phyloP scores from a whole-genome alignment of 2,329 filamentous ascomycete species.

The Cercospora brassicicola region DNA sequence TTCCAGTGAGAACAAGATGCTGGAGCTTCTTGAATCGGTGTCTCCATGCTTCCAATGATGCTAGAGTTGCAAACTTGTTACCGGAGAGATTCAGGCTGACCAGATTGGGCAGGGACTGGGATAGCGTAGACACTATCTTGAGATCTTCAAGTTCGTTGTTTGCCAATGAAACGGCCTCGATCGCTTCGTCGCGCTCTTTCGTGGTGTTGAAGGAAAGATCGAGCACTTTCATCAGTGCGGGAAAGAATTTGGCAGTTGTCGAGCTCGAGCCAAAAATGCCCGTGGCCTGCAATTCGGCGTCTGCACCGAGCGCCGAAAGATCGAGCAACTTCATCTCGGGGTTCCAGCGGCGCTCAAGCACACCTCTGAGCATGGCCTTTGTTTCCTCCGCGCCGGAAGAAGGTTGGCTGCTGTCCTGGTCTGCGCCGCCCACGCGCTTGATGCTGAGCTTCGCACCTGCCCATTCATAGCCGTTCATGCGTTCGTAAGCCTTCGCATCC shows the following conservation, averaged over 20 bases:
- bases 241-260: conserved; percentile 83
- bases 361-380: conserved; percentile 61
- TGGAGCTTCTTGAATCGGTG: conserved; percentile 76
- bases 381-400: conserved; percentile 57
- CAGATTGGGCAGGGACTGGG: conserved; percentile 78
- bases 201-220: conserved; percentile 71
- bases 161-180: conserved; percentile 78
- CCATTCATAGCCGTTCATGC: conserved; percentile 46
- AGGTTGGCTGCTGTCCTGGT: conserved; percentile 15
- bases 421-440: conserved; percentile 32
- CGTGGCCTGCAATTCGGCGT: conserved; percentile 69
- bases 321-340: conserved; percentile 72
- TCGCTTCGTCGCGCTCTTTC: conserved; percentile 71
- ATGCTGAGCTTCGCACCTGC: conserved; percentile 43
- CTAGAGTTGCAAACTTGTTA: conserved; percentile 71
- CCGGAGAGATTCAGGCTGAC: conserved; percentile 85
- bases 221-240: conserved; percentile 84
- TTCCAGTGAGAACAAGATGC: conserved; percentile 75
- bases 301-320: conserved; percentile 73
- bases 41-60: conserved; percentile 72
- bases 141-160: conserved; percentile 77
- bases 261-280: conserved; percentile 73
- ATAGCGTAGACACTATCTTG: conserved; percentile 69
- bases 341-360: conserved; percentile 75
- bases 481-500: conserved; percentile 39